Base-by-base conservation (phyloP, 2,329 filamentous ascomycete species). In the Atkinsonella texensis region DNA sequence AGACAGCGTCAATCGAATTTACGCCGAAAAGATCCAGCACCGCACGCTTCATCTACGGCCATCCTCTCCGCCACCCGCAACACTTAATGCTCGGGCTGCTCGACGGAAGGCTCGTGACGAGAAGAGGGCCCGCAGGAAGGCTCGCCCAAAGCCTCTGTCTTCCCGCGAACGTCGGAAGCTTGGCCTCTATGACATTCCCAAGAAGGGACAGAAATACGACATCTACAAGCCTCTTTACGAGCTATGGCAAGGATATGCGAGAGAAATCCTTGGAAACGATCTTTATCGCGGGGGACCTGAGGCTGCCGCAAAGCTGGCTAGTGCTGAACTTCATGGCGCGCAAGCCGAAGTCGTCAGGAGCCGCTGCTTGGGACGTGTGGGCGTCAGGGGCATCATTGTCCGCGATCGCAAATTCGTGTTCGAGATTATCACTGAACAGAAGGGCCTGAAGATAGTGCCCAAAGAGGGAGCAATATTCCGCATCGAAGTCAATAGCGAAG, bases 321-420 rank as follows among this genome's bases (percentile, higher is more conserved):
- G 84, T 52, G 91, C 90, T 1, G 93, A 98, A 68, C 91, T 89
- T 61, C 90, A 97, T 65, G 93, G 93, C 1, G 90, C 91, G 15
- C 73, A 82, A 58, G 66, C 96, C 18, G 82, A 89, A 69, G 88
- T 97, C 20, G 85, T 91, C 51, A 72, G 90, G 59, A 93, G 89
- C 65, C 71, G 79, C 32, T 96, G 90, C 65, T 79, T 85, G 15
- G 83, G 86, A 50, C 76, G 91, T 15, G 90, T 98, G 0, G 91
- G 93, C 0, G 69, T 91, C 50, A 80, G 75, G 60, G 93, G 93
- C 15, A 91, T 97, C 59, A 86, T 97, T 54, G 81, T 96, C 41
- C 83, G 87, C 64, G 93, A 98, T 70, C 84, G 86, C 49, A 89
- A 85, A 64, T 91, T 86, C 62, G 84, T 85, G 1, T 87, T 97